Conservation (phyloP, 176 grass and related monocot genomes). For the Zea mays region DNA sequence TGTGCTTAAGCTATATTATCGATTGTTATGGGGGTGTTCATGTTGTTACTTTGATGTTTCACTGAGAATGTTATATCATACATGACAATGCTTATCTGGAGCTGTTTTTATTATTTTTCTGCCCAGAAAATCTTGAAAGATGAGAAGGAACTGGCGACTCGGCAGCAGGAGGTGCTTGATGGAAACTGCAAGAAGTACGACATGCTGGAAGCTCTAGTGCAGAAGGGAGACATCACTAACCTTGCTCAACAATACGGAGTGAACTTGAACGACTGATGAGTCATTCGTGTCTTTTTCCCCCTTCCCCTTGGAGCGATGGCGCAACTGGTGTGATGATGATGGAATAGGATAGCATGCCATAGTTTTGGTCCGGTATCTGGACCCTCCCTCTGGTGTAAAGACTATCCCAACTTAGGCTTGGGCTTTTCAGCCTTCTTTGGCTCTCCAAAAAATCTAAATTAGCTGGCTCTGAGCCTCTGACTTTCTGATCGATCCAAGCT, state of each 20-base stretch:
- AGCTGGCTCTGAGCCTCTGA: too few relatives aligned
- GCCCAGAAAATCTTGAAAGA: constrained; percentile 55
- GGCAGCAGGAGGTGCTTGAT: constrained; percentile 49
- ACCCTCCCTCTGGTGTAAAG: not conserved
- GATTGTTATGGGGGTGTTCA: constrained; percentile 1
- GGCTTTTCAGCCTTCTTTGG: too few relatives aligned
- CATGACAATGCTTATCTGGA: not conserved
- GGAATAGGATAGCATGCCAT: not conserved
- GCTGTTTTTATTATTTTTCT: not conserved
- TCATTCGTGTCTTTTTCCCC: not conserved
- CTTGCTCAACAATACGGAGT: constrained; percentile 50
- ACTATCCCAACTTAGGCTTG: not conserved
- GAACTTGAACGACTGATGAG: constrained; percentile 42
- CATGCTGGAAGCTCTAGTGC: constrained; percentile 44
- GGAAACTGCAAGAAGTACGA: constrained; percentile 51
- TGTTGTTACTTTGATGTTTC: not conserved
- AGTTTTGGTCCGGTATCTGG: not conserved
- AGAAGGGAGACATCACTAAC: constrained; percentile 30
- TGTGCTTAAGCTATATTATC: not conserved
- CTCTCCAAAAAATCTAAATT: too few relatives aligned
- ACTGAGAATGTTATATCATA: not conserved
- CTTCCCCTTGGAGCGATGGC: not conserved
- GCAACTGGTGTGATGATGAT: not conserved
- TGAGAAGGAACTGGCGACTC: constrained; percentile 51
- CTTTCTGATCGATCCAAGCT: too few relatives aligned